phyloP scores from a whole-genome alignment of 352 stramenopile species.

The Phytopythium helicoides region DNA sequence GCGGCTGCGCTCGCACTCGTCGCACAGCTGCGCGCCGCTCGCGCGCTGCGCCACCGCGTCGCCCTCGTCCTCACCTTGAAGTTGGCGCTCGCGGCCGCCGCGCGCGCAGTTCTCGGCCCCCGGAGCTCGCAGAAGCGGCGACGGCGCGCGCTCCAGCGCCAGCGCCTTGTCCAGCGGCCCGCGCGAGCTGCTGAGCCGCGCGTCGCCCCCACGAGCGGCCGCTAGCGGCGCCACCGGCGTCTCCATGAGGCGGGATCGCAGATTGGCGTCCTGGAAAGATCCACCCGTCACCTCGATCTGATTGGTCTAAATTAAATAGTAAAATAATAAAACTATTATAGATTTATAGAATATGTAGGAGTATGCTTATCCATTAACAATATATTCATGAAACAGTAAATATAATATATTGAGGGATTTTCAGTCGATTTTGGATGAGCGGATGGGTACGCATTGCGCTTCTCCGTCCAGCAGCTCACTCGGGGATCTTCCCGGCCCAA shows the following conservation, averaged over 20 bases:
- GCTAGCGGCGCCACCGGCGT: background rate
- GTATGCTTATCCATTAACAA: too few relatives aligned
- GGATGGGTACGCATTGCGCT: too few relatives aligned
- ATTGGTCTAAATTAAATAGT: too few relatives aligned
- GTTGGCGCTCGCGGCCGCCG: too few relatives aligned
- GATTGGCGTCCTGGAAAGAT: too few relatives aligned
- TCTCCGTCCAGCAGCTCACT: background rate
- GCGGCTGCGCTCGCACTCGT: conserved; percentile 64
- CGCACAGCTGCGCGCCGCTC: conserved; percentile 28
- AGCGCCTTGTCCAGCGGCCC: conserved; percentile 28
- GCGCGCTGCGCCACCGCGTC: background rate
- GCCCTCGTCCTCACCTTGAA: background rate
- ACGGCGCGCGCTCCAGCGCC: conserved; percentile 10
- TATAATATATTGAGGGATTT: conserved; percentile 3
- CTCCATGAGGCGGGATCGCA: too few relatives aligned
- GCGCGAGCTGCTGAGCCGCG: conserved; percentile 42
- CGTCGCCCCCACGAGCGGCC: conserved; percentile 11
- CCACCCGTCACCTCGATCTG: too few relatives aligned
- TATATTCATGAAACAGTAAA: background rate
- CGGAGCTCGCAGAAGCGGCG: background rate
- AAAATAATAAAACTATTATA: too few relatives aligned
- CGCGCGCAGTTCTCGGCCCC: too few relatives aligned
- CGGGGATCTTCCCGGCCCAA: conserved; percentile 11
- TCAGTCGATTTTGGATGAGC: too few relatives aligned
- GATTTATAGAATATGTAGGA: too few relatives aligned